phyloP scores from a whole-genome alignment of 768 basidiomycete species.

The Hortiboletus campestris region DNA sequence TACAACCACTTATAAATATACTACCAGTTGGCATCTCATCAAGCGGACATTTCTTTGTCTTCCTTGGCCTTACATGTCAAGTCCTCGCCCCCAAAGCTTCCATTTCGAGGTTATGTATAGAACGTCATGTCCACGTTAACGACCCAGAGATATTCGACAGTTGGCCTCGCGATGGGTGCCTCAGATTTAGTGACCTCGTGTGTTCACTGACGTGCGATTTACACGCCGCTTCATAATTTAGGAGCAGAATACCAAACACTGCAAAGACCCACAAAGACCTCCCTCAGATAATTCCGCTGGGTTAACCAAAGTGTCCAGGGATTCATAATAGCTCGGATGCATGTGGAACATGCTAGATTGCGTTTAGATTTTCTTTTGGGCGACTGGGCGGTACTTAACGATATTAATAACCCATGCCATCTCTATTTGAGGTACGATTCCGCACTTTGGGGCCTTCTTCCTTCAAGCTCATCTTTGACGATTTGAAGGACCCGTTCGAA shows the following conservation, averaged over 20 bases:
- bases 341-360: neutral
- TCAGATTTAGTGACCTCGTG: neutral
- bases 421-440: neutral
- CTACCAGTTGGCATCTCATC: neutral
- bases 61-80: neutral
- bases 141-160: too few relatives aligned
- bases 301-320: neutral
- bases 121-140: too few relatives aligned
- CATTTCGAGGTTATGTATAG: neutral
- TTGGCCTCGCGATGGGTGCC: neutral
- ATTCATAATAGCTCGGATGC: neutral
- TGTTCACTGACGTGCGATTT: neutral
- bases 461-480: neutral
- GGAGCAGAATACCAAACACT: neutral
- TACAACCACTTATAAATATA: neutral
- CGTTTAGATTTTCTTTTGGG: neutral
- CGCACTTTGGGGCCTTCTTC: neutral
- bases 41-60: neutral
- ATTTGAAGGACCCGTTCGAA: too few relatives aligned
- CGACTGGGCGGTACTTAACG: neutral
- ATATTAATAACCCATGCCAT: too few relatives aligned
- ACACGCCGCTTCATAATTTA: neutral
- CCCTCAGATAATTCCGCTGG: neutral
- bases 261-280: neutral
- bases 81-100: neutral